phyloP scores from a whole-genome alignment of 2,329 filamentous ascomycete species.

The Thermoascus crustaceus region DNA sequence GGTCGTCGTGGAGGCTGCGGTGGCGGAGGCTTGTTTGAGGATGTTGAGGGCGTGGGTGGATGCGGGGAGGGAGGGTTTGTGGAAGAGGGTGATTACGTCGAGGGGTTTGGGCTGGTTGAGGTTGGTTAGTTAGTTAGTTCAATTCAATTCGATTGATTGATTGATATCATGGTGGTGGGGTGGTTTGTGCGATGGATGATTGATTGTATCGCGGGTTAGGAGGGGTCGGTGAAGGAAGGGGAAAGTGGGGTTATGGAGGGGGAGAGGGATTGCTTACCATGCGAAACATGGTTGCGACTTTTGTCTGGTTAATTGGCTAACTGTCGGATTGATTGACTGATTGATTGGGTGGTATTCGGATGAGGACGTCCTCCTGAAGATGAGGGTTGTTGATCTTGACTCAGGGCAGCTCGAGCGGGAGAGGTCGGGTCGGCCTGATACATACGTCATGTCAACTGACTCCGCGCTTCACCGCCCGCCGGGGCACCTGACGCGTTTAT shows the following conservation, averaged over 20 bases:
- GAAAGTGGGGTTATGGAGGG: neutral
- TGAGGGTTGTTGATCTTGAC: no score
- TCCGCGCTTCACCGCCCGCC: no score
- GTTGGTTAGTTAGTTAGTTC: neutral
- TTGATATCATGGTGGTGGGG: neutral
- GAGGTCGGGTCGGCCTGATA: no score
- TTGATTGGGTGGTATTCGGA: neutral
- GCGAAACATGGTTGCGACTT: no score
- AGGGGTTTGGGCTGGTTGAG: slow-evolving; percentile 60
- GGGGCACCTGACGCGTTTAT: no score
- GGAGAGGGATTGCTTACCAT: no score
- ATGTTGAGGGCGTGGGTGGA: slow-evolving; percentile 67
- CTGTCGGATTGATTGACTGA: neutral
- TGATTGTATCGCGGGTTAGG: neutral
- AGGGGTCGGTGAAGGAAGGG: neutral
- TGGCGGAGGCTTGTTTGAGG: slow-evolving; percentile 71
- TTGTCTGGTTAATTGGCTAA: no score
- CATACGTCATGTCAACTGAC: no score
- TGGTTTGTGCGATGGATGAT: neutral
- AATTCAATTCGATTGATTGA: no score
- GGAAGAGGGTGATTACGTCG: slow-evolving; percentile 94
- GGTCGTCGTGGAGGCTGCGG: slow-evolving; percentile 58
- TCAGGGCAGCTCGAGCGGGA: no score
- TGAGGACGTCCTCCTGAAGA: neutral
- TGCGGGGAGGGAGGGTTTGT: slow-evolving; percentile 65